Evolutionary conservation across 805 yeast species (phyloP).

Genomic region (Limtongozyma cylindracea): DNA sequence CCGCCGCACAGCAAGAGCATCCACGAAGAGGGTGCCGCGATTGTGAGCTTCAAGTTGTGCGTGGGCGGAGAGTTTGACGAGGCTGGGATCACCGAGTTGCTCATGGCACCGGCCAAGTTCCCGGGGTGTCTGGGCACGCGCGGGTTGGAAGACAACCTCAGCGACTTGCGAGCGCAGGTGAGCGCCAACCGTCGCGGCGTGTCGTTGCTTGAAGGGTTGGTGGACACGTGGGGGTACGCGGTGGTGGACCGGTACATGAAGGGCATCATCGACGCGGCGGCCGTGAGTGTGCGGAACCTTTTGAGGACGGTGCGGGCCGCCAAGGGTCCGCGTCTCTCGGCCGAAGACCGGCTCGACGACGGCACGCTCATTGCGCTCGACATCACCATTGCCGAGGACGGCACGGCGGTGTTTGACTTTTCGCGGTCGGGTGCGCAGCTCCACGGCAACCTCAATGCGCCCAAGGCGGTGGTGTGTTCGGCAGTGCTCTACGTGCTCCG

Average conservation of each 20-base stretch:
- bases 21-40: constrained; percentile 82
- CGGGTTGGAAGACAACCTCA: constrained; percentile 56
- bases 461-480: constrained; percentile 69
- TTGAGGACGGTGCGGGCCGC: constrained; percentile 9
- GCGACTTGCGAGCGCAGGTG: constrained; percentile 66
- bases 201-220: constrained; percentile 27
- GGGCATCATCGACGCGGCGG: constrained; percentile 66
- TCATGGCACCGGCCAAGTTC: constrained; percentile 54
- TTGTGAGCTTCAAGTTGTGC: constrained; percentile 54
- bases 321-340: constrained; percentile 13
- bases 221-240: constrained; percentile 32
- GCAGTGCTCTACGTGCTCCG: constrained; percentile 77
- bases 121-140: constrained; percentile 86
- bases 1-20: constrained; percentile 75
- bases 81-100: constrained; percentile 29
- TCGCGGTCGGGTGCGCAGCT: constrained; percentile 71
- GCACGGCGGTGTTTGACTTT: constrained; percentile 59
- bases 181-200: constrained; percentile 57
- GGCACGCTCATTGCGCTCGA: constrained; percentile 42
- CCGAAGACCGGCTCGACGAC: constrained; percentile 55
- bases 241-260: constrained; percentile 51
- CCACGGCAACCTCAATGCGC: constrained; percentile 82
- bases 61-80: constrained; percentile 50
- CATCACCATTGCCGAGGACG: constrained; percentile 22
- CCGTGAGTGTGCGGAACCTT: constrained; percentile 29